A percentile compares a stretch with the other conserved stretches of the same genome.
Conservation (phyloP, 1,284 basidiomycete species). For the Pyrrhoderma noxium region DNA sequence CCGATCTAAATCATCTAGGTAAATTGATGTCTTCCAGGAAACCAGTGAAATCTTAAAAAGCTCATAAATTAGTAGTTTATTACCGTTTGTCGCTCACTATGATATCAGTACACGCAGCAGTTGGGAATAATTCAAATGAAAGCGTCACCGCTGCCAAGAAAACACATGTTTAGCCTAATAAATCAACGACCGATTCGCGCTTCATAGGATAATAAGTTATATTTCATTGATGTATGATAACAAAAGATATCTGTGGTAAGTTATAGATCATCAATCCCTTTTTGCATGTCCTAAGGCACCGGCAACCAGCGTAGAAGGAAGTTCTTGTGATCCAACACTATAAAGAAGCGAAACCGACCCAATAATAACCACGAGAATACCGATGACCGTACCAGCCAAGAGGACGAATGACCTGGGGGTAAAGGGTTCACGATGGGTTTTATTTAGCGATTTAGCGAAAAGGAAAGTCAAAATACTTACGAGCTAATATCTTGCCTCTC, state of each 20-base stretch:
- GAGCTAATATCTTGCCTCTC: constrained; percentile 72
- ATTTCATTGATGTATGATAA: background rate
- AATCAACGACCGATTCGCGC: too few relatives aligned
- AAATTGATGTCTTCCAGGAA: too few relatives aligned
- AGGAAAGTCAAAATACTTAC: constrained; percentile 35
- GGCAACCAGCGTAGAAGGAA: constrained; percentile 66
- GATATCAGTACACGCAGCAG: too few relatives aligned
- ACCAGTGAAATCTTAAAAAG: too few relatives aligned
- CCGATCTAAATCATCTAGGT: too few relatives aligned
- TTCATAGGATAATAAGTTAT: too few relatives aligned
- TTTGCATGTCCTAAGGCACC: constrained; percentile 28
- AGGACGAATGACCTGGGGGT: constrained; percentile 64
- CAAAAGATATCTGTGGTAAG: background rate
- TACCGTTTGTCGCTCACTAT: too few relatives aligned
- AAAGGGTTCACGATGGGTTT: background rate
- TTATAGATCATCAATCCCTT: constrained; percentile 7
- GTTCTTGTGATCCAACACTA: constrained; percentile 47
- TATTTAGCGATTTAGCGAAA: background rate
- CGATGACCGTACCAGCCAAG: constrained; percentile 58
- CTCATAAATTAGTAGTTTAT: too few relatives aligned
- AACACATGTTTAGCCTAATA: too few relatives aligned
- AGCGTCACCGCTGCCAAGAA: too few relatives aligned
- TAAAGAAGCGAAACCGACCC: constrained; percentile 63
- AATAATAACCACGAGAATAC: constrained; percentile 54
- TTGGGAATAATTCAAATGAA: too few relatives aligned